These are phyloP conservation scores for Kwoniella europaea DNA, from an alignment of 768 basidiomycete genomes.

Conservation along the genomic window DNA sequence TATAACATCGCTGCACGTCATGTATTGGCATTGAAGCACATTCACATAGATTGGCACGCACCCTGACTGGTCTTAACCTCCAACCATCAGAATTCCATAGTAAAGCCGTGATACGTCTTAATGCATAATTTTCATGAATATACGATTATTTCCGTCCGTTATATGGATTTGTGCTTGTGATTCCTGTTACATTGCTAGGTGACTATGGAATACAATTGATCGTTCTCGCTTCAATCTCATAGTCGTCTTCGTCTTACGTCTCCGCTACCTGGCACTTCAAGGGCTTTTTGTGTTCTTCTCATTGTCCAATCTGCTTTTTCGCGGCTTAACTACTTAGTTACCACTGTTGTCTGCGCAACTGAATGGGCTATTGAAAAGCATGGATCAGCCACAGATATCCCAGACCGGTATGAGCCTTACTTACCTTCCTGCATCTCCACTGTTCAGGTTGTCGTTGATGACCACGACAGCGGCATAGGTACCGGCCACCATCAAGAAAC, in stretches of 20 bases:
- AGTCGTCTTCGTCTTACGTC: not conserved
- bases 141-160: not conserved
- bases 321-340: not conserved
- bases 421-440: slow-evolving; percentile 9
- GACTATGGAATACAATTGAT: not conserved
- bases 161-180: not conserved
- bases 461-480: slow-evolving; percentile 24
- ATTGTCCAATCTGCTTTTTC: no score
- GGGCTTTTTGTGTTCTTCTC: not conserved
- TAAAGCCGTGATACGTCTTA: not conserved
- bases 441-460: slow-evolving; percentile 21
- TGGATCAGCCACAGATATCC: no score
- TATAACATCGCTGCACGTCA: not conserved
- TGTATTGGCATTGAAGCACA: not conserved
- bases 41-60: not conserved
- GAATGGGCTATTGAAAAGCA: slow-evolving; percentile 8
- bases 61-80: not conserved
- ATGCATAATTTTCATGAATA: not conserved
- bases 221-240: not conserved
- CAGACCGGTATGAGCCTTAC: not conserved
- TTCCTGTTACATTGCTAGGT: not conserved
- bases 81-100: no score
- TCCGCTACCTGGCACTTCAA: not conserved
- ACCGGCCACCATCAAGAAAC: slow-evolving; percentile 25
- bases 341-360: slow-evolving; percentile 28